Conservation (phyloP, 148 eudicot species). For the Dysphania ambrosioides region DNA sequence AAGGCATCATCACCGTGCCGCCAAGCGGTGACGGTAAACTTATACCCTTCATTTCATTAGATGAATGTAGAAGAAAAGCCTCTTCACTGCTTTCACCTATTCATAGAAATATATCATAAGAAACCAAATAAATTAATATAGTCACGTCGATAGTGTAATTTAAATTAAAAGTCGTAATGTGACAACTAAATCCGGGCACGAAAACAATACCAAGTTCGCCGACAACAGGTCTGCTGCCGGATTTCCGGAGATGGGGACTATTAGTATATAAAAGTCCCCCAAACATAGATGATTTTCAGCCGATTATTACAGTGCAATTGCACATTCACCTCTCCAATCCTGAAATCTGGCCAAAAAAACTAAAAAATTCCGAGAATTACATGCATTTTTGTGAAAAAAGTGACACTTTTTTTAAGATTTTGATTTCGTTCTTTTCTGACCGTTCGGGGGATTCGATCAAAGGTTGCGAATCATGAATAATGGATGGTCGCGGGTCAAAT, state of each 20-base stretch:
- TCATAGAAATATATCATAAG: constrained; percentile 22
- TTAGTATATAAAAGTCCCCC: constrained; percentile 52
- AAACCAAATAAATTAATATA: not conserved
- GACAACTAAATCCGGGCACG: not conserved
- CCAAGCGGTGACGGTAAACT: constrained; percentile 52
- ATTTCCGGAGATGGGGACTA: constrained; percentile 88
- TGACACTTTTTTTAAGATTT: no score
- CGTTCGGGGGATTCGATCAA: not conserved
- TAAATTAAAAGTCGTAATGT: not conserved
- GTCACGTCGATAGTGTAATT: not conserved
- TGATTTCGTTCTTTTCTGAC: not conserved
- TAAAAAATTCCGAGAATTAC: not conserved
- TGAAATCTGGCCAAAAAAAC: not conserved
- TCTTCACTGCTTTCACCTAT: constrained; percentile 45
- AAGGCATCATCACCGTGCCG: constrained; percentile 66
- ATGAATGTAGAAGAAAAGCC: constrained; percentile 35
- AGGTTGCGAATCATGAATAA: not conserved
- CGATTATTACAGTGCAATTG: constrained; percentile 17
- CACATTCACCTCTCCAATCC: constrained; percentile 20
- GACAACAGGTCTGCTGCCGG: constrained; percentile 77
- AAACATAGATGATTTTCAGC: constrained; percentile 48
- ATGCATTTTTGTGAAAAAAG: not conserved
- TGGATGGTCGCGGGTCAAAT: not conserved
- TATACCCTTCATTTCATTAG: constrained; percentile 79
- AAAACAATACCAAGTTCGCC: constrained; percentile 56